These are phyloP conservation scores for Chloropicon primus DNA, from an alignment of 139 green algal species.

Conservation along the genomic window DNA sequence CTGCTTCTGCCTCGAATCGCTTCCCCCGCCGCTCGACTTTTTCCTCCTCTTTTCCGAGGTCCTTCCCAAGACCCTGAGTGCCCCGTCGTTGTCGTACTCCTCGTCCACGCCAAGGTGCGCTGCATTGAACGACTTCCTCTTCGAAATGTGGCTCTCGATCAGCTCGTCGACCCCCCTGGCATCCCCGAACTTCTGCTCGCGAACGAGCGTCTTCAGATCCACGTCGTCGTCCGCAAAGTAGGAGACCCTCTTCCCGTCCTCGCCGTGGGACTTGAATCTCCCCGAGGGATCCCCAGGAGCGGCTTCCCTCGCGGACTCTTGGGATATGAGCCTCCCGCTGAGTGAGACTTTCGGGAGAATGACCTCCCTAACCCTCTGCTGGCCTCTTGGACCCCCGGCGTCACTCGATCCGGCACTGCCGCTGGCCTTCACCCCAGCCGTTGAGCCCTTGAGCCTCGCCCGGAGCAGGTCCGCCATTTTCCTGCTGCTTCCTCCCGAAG, in stretches of 20 bases:
- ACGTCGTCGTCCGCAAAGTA: not conserved
- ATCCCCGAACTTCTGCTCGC: not conserved
- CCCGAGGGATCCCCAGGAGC: too few relatives aligned
- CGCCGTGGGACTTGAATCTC: not conserved
- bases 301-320: too few relatives aligned
- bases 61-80: not conserved
- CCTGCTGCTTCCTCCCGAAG: not conserved
- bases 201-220: not conserved
- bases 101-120: not conserved
- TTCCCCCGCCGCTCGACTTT: not conserved
- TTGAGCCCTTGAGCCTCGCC: not conserved
- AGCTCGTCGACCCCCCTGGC: not conserved
- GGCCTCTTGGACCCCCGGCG: too few relatives aligned
- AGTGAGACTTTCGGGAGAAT: not conserved
- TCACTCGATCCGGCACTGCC: too few relatives aligned
- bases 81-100: not conserved
- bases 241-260: not conserved
- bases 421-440: too few relatives aligned
- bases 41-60: not conserved
- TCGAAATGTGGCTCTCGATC: not conserved
- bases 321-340: not conserved
- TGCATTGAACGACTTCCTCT: not conserved
- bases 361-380: too few relatives aligned
- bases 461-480: not conserved
- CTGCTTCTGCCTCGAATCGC: not conserved